Conservation (phyloP, 2,329 filamentous ascomycete genomes). For the Apiospora koreana region DNA sequence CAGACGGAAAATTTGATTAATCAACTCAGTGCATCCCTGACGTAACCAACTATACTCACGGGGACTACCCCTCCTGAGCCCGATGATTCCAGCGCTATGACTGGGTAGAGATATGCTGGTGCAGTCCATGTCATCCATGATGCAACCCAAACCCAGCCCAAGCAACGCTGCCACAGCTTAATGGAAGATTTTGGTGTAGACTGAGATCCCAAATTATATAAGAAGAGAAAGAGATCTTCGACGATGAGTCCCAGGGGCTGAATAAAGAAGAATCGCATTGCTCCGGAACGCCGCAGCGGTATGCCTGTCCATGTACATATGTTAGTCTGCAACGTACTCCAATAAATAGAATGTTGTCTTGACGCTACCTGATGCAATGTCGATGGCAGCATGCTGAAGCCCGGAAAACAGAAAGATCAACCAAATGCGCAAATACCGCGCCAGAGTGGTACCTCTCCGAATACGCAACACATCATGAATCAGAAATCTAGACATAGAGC, state of each 20-base stretch:
- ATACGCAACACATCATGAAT: conserved; percentile 11
- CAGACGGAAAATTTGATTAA: too few relatives aligned
- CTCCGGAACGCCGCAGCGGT: not conserved
- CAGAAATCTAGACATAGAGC: conserved; percentile 12
- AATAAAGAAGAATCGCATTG: not conserved
- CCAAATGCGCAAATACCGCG: conserved; percentile 13
- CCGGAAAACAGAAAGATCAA: conserved; percentile 18
- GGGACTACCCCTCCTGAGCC: conserved; percentile 13
- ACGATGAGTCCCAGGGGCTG: not conserved
- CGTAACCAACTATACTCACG: conserved; percentile 14
- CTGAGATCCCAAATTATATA: not conserved
- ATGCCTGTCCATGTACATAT: not conserved
- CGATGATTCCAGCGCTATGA: conserved; percentile 15
- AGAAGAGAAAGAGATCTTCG: not conserved
- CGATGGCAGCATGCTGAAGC: conserved; percentile 15
- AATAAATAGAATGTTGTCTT: not conserved
- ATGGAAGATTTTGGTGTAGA: not conserved
- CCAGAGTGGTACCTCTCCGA: not conserved
- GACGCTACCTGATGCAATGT: conserved; percentile 15
- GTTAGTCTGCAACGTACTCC: not conserved
- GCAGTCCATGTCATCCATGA: conserved; percentile 21
- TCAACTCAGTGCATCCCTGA: not conserved
- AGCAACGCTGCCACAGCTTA: conserved; percentile 11
- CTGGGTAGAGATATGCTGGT: conserved; percentile 18
- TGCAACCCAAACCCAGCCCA: conserved; percentile 16